Percentiles rank a stretch among this genome's conserved stretches.
Evolutionary conservation across 352 stramenopile genomes (phyloP).

Genomic region (Pythium pectinolyticum): DNA sequence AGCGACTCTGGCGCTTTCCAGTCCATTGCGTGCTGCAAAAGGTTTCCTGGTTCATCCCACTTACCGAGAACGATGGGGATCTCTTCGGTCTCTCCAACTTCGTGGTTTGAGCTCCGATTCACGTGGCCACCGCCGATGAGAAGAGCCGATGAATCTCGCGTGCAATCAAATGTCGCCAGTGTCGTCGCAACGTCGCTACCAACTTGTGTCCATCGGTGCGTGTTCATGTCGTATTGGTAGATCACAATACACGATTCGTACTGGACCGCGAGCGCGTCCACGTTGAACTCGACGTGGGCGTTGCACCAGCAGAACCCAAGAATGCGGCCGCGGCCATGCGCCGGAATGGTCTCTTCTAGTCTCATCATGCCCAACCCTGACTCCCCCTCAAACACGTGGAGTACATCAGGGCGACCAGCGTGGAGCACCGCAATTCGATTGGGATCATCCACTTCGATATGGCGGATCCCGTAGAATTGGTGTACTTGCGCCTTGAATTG

Average conservation of each 20-base stretch:
- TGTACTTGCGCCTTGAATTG: neutral
- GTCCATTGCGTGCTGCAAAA: constrained; percentile 73
- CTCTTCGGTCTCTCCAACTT: constrained; percentile 51
- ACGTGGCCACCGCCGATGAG: constrained; percentile 64
- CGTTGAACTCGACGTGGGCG: constrained; percentile 82
- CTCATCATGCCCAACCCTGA: constrained; percentile 78
- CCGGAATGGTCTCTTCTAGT: constrained; percentile 63
- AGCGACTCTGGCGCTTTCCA: constrained; percentile 70
- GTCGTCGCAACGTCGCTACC: constrained; percentile 58
- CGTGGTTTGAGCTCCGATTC: constrained; percentile 22
- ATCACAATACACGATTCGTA: constrained; percentile 70
- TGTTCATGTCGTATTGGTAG: constrained; percentile 76
- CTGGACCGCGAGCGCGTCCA: constrained; percentile 74
- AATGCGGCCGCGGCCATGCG: constrained; percentile 52
- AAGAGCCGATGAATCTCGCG: constrained; percentile 74
- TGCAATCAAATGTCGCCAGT: constrained; percentile 76
- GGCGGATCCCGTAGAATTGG: constrained; percentile 34
- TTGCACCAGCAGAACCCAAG: constrained; percentile 80
- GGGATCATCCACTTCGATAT: constrained; percentile 85
- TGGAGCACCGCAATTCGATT: constrained; percentile 78
- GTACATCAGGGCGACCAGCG: constrained; percentile 39
- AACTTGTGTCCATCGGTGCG: constrained; percentile 57
- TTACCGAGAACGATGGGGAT: constrained; percentile 78
- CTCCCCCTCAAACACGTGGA: constrained; percentile 80
- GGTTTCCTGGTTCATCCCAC: constrained; percentile 73